Percentiles rank a stretch among this genome's conserved stretches.
Evolutionary conservation across 768 basidiomycete genomes (phyloP).

Genomic region (Pisolithus tinctorius): DNA sequence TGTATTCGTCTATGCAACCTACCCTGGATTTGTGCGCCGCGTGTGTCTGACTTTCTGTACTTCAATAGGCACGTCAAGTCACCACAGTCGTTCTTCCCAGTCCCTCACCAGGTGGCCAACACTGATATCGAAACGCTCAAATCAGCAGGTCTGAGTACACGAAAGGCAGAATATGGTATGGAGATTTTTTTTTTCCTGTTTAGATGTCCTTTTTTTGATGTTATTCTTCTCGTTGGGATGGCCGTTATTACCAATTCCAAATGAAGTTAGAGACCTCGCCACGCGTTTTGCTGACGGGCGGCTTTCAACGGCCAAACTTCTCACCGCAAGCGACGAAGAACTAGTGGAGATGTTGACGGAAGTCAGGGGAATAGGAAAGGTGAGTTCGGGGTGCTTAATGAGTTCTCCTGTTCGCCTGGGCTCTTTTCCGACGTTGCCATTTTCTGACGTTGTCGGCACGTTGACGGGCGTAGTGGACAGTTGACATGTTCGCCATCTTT

Average conservation of each 20-base stretch:
- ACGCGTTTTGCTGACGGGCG: slow-evolving; percentile 75
- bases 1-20: slow-evolving; percentile 3
- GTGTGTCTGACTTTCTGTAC: background rate
- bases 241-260: background rate
- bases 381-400: slow-evolving; percentile 26
- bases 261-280: slow-evolving; percentile 70
- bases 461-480: slow-evolving; percentile 27
- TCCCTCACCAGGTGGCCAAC: slow-evolving; percentile 57
- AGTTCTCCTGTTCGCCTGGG: background rate
- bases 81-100: slow-evolving; percentile 55
- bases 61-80: slow-evolving; percentile 11
- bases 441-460: background rate
- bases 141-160: slow-evolving; percentile 67
- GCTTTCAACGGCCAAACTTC: slow-evolving; percentile 64
- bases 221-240: background rate
- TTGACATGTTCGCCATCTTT: slow-evolving; percentile 94
- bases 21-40: too few relatives aligned
- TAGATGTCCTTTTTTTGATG: background rate
- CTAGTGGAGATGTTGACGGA: slow-evolving; percentile 67
- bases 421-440: background rate
- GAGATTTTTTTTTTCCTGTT: slow-evolving; percentile 12
- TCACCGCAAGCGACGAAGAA: slow-evolving; percentile 69
- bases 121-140: slow-evolving; percentile 55
- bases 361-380: slow-evolving; percentile 74
- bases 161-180: slow-evolving; percentile 88